A percentile compares a stretch with the other conserved stretches of the same genome.
phyloP scores from a whole-genome alignment of 139 green algal species.

The Dunaliella sp. region DNA sequence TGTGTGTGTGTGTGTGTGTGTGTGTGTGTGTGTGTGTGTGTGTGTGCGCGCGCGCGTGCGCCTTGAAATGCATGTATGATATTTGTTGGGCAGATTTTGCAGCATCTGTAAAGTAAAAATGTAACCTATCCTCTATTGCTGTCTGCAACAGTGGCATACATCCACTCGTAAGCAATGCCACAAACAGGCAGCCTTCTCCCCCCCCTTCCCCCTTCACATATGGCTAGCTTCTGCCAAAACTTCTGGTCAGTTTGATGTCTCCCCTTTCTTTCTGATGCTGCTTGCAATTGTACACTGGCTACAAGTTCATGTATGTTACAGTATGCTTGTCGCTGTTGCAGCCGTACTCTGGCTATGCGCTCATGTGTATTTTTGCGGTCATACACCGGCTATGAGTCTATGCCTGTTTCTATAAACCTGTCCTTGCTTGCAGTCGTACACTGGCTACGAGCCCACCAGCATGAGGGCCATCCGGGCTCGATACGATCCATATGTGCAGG shows the following conservation, averaged over 20 bases:
- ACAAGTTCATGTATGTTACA: neutral
- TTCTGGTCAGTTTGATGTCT: conserved; percentile 74
- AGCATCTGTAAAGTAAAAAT: neutral
- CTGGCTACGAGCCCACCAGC: conserved; percentile 94
- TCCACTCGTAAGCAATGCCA: no score
- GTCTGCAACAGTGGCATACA: neutral
- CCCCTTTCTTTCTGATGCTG: neutral
- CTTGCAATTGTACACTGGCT: neutral
- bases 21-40: neutral
- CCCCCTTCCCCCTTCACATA: no score
- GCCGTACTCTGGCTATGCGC: neutral
- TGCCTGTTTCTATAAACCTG: conserved; percentile 16
- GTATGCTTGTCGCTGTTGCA: neutral
- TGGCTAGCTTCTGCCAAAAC: no score
- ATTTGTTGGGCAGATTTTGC: neutral
- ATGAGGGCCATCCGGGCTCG: conserved; percentile 96
- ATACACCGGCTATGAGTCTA: conserved; percentile 94
- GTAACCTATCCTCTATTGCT: neutral
- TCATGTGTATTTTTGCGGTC: conserved; percentile 22
- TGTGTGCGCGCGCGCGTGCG: neutral
- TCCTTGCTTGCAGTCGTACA: conserved; percentile 53
- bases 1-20: neutral
- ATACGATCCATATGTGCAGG: conserved; percentile 92
- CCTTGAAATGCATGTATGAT: neutral
- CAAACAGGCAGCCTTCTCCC: no score